phyloP scores from a whole-genome alignment of 2,329 filamentous ascomycete species.

The Myriosclerotinia curreyana region DNA sequence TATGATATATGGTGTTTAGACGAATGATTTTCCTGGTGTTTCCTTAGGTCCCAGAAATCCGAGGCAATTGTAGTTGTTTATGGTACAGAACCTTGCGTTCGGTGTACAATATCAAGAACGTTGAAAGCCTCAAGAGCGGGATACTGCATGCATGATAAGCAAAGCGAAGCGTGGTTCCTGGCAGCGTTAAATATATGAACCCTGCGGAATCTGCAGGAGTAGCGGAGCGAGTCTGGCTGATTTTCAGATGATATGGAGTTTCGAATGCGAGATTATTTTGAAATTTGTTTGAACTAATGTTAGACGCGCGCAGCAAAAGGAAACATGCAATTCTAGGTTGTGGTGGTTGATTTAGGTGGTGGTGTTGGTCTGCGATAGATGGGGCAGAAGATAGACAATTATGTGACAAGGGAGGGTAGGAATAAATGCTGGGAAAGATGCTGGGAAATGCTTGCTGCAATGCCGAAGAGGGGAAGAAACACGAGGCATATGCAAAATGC shows the following conservation, averaged over 20 bases:
- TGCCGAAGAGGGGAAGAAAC: slow-evolving; percentile 16
- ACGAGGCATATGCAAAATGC: slow-evolving; percentile 16
- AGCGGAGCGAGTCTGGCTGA: slow-evolving; percentile 29
- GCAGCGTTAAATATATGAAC: slow-evolving; percentile 37
- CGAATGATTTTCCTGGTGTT: slow-evolving; percentile 13
- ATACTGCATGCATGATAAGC: slow-evolving; percentile 42
- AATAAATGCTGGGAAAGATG: slow-evolving; percentile 24
- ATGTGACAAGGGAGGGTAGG: slow-evolving; percentile 19
- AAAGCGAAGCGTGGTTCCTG: slow-evolving; percentile 36
- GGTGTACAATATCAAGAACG: slow-evolving; percentile 22
- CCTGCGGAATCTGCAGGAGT: slow-evolving; percentile 36
- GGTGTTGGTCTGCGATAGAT: slow-evolving; percentile 14
- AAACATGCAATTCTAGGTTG: slow-evolving; percentile 29
- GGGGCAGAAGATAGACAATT: slow-evolving; percentile 20
- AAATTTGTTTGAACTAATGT: slow-evolving; percentile 17
- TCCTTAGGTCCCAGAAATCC: slow-evolving; percentile 26
- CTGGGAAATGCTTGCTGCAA: slow-evolving; percentile 12
- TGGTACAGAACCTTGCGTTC: slow-evolving; percentile 39
- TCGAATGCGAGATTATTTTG: slow-evolving; percentile 29
- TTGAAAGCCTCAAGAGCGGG: slow-evolving; percentile 38
- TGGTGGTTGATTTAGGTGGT: slow-evolving; percentile 6
- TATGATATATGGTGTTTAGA: slow-evolving; percentile 19
- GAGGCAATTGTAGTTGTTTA: slow-evolving; percentile 31
- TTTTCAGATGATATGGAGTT: slow-evolving; percentile 23
- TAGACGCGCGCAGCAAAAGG: slow-evolving; percentile 33